Evolutionary conservation across 169 alveolate genomes (phyloP).

Genomic region (Eimeria mitis): DNA sequence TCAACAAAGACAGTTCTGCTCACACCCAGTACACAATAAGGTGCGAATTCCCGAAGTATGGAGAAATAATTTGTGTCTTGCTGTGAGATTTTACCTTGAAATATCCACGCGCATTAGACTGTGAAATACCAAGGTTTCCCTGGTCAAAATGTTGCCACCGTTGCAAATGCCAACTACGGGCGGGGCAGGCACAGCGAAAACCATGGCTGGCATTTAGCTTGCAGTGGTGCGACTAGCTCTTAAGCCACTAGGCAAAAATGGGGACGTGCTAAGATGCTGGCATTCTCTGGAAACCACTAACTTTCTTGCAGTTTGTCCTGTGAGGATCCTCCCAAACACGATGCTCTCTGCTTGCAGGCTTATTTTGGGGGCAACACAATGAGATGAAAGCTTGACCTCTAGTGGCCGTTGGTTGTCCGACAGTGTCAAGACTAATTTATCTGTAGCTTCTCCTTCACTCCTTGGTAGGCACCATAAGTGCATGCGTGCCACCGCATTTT

Average conservation of each 20-base stretch:
- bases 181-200: not conserved
- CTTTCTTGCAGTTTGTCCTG: constrained; percentile 86
- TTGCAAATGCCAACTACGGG: not conserved
- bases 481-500: constrained; percentile 92
- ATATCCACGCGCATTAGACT: not conserved
- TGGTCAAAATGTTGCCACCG: not conserved
- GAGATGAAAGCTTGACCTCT: constrained; percentile 90
- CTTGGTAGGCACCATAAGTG: constrained; percentile 96
- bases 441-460: constrained; percentile 90
- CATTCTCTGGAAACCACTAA: not conserved
- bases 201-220: not conserved
- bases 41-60: not conserved
- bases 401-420: constrained; percentile 96
- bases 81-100: not conserved
- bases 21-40: not conserved
- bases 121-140: not conserved
- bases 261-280: not conserved
- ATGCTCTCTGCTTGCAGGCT: constrained; percentile 91
- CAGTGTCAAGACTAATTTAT: constrained; percentile 91
- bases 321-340: constrained; percentile 93
- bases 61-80: not conserved
- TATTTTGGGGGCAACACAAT: constrained; percentile 95
- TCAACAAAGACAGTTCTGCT: constrained; percentile 14
- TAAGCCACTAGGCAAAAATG: not conserved
- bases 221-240: not conserved